These are phyloP conservation scores for Dalbergia oliveri DNA, from an alignment of 306 rosid genomes.

Conservation along the genomic window DNA sequence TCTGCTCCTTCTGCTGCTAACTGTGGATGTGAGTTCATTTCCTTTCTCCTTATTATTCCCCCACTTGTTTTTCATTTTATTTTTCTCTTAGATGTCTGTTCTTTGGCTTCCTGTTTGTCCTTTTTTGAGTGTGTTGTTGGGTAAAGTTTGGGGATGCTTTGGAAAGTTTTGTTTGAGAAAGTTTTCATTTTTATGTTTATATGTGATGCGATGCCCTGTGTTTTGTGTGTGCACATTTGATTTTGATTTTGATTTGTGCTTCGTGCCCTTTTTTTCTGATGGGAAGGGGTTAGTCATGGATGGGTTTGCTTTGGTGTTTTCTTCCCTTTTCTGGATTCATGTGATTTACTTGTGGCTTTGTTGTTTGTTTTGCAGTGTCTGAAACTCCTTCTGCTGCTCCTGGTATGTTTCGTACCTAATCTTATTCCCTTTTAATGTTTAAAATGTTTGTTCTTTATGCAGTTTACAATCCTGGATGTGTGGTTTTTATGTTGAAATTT, in stretches of 20 bases:
- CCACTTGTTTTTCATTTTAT: background rate
- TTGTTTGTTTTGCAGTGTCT: conserved; percentile 70
- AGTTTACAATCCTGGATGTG: background rate
- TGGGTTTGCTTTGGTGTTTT: conserved; percentile 8
- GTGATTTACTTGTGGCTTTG: conserved; percentile 10
- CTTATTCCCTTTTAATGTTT: background rate
- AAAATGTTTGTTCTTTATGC: background rate
- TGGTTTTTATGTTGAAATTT: conserved; percentile 1
- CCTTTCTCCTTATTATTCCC: background rate
- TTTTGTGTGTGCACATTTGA: background rate
- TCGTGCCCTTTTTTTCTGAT: background rate
- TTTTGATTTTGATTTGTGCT: conserved; percentile 24
- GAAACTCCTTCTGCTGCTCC: conserved; percentile 69
- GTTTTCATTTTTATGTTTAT: conserved; percentile 44
- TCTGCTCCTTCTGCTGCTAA: conserved; percentile 78
- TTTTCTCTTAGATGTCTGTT: background rate
- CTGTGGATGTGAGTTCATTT: conserved; percentile 68
- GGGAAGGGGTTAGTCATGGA: background rate
- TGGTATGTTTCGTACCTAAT: conserved; percentile 59
- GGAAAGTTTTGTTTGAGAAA: background rate
- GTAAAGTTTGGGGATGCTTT: conserved; percentile 8
- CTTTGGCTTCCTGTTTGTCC: background rate
- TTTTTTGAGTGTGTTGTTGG: background rate
- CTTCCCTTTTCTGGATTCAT: background rate
- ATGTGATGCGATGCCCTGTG: background rate